A percentile compares a stretch with the other conserved stretches of the same genome.
These are phyloP conservation scores for Rhytidiadelphus loreus DNA, from an alignment of 225 moss, liverwort and hornwort genomes.

Conservation along the genomic window DNA sequence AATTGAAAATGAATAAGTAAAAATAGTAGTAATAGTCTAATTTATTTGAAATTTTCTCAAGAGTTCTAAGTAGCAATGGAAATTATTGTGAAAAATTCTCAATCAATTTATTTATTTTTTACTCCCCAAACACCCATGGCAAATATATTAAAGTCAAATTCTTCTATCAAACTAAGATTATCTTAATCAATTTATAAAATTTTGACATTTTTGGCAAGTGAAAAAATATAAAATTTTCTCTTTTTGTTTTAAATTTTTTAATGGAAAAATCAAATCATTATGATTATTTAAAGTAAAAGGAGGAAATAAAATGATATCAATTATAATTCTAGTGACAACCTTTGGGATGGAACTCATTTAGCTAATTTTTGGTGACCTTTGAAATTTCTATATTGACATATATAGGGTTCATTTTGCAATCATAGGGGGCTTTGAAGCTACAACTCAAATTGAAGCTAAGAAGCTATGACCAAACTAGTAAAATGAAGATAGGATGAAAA, in stretches of 20 bases:
- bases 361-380: not conserved
- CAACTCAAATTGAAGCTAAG: not conserved
- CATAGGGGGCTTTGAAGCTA: not conserved
- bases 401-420: fast-evolving
- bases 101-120: no score
- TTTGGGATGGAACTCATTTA: not conserved
- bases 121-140: not conserved
- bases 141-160: not conserved
- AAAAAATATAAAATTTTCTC: no score
- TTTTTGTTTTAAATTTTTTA: no score
- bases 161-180: not conserved
- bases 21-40: no score
- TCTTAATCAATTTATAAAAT: not conserved
- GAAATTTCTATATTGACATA: no score
- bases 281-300: not conserved
- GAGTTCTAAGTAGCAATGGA: no score
- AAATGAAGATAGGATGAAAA: not conserved
- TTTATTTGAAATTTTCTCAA: no score
- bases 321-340: not conserved
- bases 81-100: no score
- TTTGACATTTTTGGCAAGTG: not conserved
- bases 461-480: not conserved
- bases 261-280: not conserved
- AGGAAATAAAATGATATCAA: not conserved
- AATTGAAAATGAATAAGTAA: no score